Evolutionary conservation across 2,329 filamentous ascomycete species (phyloP), one percentile per base, ranked within the genome.

Genomic region (Fusarium buharicum): DNA sequence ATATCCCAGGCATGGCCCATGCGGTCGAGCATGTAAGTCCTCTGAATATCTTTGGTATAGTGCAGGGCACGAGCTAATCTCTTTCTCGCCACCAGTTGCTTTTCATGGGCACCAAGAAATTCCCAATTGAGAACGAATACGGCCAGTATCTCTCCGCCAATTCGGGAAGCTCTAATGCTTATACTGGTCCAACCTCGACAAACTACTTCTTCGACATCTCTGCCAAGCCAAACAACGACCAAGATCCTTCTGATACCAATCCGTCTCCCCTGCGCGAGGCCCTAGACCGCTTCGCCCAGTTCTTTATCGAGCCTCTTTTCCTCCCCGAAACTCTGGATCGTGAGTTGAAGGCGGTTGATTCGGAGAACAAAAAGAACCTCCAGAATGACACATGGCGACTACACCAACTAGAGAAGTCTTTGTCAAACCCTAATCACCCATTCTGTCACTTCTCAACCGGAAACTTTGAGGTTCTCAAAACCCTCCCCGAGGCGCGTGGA

Each of bases 101-200:
- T 20, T 99, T 99, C 80, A 98, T 99, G 95, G 95, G 95, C 45
- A 99, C 95, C 8, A 90, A 97, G 77, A 99, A 98, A 86, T 99
- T 95, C 72, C 95, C 95, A 1, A 86, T 89, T 74, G 94, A 97
- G 78, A 98, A 99, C 76, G 94, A 91, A 65, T 99, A 99, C 81
- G 92, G 92, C 72, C 90, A 94, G 74, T 99, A 96, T 75, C 86
- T 99, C 50, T 91, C 93, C 47, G 85, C 91, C 57, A 90, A 97
- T 75, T 96, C 93, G 10, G 95, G 95, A 51, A 88, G 90, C 72
- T 97, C 93, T 24, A 99, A 99, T 75, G 95, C 95, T 51, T 98
- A 96, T 76, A 99, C 95, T 2, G 93, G 90, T 14, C 83, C 91
- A 6, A 97, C 92, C 2, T 96, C 94, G 48, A 99, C 95, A 63